Evolutionary conservation across 2,329 filamentous ascomycete species (phyloP), one percentile per base, ranked within the genome.

Genomic region (Diplodia mutila): DNA sequence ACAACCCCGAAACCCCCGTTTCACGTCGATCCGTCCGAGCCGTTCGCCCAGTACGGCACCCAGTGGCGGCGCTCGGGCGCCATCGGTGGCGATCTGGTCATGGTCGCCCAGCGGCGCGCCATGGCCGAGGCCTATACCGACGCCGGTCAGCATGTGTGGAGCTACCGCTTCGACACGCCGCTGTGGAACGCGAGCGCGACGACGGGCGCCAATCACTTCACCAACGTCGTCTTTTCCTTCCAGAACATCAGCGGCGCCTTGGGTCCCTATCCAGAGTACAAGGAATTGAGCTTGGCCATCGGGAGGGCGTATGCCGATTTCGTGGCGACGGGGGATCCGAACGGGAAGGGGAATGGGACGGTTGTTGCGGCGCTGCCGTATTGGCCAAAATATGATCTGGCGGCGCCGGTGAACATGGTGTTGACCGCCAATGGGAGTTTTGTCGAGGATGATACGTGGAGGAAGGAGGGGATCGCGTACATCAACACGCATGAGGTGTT

Each of bases 131-230:
- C 78, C 1, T 86, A 83, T 80, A 75, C 83, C 6, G 75, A 75
- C 9, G 74, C 78, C 27, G 76, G 78, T 21, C 73, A 83, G 3
- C 78, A 81, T 9, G 84, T 83, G 6, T 88, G 86, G 76, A 83
- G 81, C 68, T 88, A 87, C 75, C 81, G 84, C 39, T 88, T 88
- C 78, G 85, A 88, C 71, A 85, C 85, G 12, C 71, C 80, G 12
- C 72, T 80, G 0, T 79, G 80, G 8, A 81, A 83, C 25, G 72
- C 79, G 1, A 73, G 77, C 1, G 75, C 75, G 16, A 75, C 78
- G 2, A 72, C 73, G 0, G 81, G 82, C 0, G 81, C 81, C 0
- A 79, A 80, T 0, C 85, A 87, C 73, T 87, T 86, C 70, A 77
- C 76, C 68, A 79, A 81, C 70, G 76, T 80, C 2, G 75, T 75